Evolutionary conservation across 306 rosid species (phyloP).

Genomic region (Luffa acutangula): DNA sequence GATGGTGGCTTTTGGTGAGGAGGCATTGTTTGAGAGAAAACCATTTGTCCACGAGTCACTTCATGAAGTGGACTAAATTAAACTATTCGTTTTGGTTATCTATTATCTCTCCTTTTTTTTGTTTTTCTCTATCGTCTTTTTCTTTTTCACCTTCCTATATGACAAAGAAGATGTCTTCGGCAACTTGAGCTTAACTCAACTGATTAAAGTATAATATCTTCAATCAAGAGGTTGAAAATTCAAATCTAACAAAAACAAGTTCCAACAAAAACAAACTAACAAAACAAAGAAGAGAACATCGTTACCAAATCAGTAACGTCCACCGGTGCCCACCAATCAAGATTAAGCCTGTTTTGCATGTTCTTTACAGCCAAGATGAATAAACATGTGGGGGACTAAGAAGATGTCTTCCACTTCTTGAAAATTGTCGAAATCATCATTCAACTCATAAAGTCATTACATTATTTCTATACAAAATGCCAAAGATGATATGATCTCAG

Average conservation of each 20-base stretch:
- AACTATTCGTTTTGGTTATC: not conserved
- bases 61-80: not conserved
- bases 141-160: not conserved
- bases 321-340: not conserved
- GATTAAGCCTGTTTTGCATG: not conserved
- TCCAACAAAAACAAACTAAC: not conserved
- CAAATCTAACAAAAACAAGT: too few relatives aligned
- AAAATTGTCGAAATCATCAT: not conserved
- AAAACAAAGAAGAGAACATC: not conserved
- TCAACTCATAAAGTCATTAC: not conserved
- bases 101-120: not conserved
- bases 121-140: not conserved
- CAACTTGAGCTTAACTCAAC: too few relatives aligned
- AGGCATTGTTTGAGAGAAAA: not conserved
- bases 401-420: not conserved
- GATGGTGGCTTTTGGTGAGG: not conserved
- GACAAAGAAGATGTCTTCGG: not conserved
- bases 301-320: not conserved
- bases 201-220: not conserved
- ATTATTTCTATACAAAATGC: not conserved
- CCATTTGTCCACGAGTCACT: not conserved
- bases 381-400: not conserved
- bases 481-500: not conserved
- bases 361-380: not conserved
- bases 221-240: not conserved